Evolutionary conservation across 2,329 filamentous ascomycete species (phyloP), one percentile per base, ranked within the genome.

Genomic region (Byssochlamys sp.): DNA sequence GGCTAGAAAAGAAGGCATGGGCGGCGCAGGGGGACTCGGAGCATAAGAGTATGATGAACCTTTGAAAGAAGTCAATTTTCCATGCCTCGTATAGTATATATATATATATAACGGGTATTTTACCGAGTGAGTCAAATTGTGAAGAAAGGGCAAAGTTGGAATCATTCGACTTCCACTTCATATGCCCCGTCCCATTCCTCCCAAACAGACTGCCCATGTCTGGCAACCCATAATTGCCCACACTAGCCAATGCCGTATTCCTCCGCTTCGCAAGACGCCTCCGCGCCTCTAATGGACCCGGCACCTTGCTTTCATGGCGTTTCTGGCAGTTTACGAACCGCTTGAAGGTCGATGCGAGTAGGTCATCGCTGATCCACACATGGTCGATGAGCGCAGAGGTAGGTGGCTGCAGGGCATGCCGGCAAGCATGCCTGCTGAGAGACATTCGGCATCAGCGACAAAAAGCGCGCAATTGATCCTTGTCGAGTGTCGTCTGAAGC

Each of bases 211-310:
- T 66, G 7, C 68, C 69, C 55, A 76, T 68, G 63, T 78, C 75
- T 19, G 65, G 59, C 9, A 66, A 57, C 3, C 66, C 66, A 5
- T 60, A 58, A 4, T 63, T 66, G 27, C 67, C 66, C 51, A 68
- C 58, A 19, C 72, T 69, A 33, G 78, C 76, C 10, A 79, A 65
- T 19, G 73, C 76, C 55, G 75, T 81, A 72, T 84, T 84, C 55
- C 78, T 77, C 56, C 84, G 75, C 68, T 78, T 84, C 2, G 81
- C 74, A 52, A 79, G 73, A 55, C 84, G 75, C 65, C 78, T 76
- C 60, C 80, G 78, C 52, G 83, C 82, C 70, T 86, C 84, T 72
- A 86, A 73, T 65, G 84, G 84, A 2, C 84, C 84, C 10, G 84
- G 84, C 2, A 84, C 80, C 61, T 78, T 77, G 73, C 83, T 84